These are phyloP conservation scores for Barnettozyma sucrosica DNA, from an alignment of 805 yeast species.

Conservation along the genomic window DNA sequence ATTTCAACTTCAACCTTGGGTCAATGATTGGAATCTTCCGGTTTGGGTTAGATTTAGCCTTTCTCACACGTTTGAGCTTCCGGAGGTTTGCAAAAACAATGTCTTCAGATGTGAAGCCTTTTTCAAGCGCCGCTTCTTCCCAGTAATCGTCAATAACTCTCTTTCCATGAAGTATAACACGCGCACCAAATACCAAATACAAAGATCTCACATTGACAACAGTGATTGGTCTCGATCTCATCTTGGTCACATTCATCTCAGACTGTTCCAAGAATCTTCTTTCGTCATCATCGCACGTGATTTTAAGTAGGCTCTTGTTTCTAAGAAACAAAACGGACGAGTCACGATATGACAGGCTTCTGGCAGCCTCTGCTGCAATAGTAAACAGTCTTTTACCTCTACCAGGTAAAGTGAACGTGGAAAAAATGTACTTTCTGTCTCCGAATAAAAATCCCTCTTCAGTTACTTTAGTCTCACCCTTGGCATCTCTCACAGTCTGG, in stretches of 20 bases:
- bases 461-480: constrained; percentile 41
- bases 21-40: constrained; percentile 1
- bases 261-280: constrained; percentile 31
- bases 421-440: constrained; percentile 34
- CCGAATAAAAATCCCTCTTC: constrained; percentile 33
- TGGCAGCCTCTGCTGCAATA: constrained; percentile 36
- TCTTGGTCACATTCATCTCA: constrained; percentile 21
- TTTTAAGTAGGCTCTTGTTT: constrained; percentile 32
- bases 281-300: constrained; percentile 33
- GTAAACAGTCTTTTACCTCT: constrained; percentile 34
- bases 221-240: constrained; percentile 18
- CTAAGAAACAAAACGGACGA: constrained; percentile 46
- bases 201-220: constrained; percentile 37
- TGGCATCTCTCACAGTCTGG: constrained; percentile 29
- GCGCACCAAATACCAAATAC: constrained; percentile 46
- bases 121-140: constrained; percentile 38
- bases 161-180: constrained; percentile 39
- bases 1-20: constrained; percentile 3
- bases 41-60: neutral
- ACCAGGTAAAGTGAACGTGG: constrained; percentile 36
- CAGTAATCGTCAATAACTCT: constrained; percentile 52
- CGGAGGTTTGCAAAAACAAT: constrained; percentile 33
- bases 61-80: constrained; percentile 12
- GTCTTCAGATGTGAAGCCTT: constrained; percentile 40
- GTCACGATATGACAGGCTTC: constrained; percentile 40